A percentile compares a stretch with the other conserved stretches of the same genome.
Conservation (phyloP, 2,329 filamentous ascomycete species). For the Cercospora citrullina region DNA sequence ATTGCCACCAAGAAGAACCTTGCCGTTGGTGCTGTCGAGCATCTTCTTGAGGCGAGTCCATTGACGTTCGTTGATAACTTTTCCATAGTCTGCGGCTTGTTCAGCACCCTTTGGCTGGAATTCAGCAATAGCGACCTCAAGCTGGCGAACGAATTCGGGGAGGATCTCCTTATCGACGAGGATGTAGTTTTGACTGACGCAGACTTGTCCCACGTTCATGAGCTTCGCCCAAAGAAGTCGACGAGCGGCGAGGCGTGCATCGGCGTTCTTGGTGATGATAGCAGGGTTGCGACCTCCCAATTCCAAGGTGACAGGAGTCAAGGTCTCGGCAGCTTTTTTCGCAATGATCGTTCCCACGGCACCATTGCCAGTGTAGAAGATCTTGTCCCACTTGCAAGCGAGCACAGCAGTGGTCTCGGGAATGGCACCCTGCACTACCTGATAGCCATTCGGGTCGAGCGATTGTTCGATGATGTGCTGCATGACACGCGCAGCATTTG, state of each 20-base stretch:
- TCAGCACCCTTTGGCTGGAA: conserved; percentile 84
- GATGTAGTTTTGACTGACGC: conserved; percentile 89
- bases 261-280: conserved; percentile 80
- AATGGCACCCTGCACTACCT: conserved; percentile 76
- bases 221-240: conserved; percentile 87
- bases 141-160: conserved; percentile 64
- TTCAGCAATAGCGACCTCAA: conserved; percentile 68
- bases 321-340: conserved; percentile 55
- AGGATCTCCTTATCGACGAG: conserved; percentile 72
- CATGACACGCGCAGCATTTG: conserved; percentile 73
- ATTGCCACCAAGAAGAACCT: conserved; percentile 82
- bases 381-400: conserved; percentile 93
- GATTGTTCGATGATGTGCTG: conserved; percentile 73
- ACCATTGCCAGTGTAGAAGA: conserved; percentile 87
- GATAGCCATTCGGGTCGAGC: conserved; percentile 76
- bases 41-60: conserved; percentile 85
- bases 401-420: conserved; percentile 79
- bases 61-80: conserved; percentile 77
- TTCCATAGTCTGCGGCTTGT: conserved; percentile 73
- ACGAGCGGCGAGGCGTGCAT: conserved; percentile 76
- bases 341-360: conserved; percentile 64
- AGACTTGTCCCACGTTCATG: conserved; percentile 85
- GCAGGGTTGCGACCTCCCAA: conserved; percentile 90
- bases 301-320: conserved; percentile 84
- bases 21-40: conserved; percentile 80